Evolutionary conservation across 805 yeast species (phyloP), one percentile per base, ranked within the genome.

Genomic region (Hermanozyma aechmeae): DNA sequence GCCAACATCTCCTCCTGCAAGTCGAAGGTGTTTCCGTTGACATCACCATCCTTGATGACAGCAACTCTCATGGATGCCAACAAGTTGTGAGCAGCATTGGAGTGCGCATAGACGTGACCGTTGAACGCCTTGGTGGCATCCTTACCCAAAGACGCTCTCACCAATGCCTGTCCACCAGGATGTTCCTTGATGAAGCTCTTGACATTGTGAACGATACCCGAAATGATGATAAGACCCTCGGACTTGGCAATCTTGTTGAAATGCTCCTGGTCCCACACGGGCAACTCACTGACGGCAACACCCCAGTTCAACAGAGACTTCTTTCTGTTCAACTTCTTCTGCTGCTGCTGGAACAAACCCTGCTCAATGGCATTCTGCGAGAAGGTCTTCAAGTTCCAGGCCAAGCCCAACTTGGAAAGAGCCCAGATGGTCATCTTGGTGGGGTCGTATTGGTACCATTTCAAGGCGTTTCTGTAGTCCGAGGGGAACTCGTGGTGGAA

Each of bases 401-500:
- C 76, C 37, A 81, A 55, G 21, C 92, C 92, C 16, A 79, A 33
- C 52, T 76, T 68, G 11, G 82, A 78, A 31, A 70, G 56, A 5
- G 54, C 16, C 55, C 65, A 80, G 43, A 81, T 79, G 30, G 68
- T 44, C 27, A 72, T 46, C 58, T 81, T 81, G 28, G 92, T 80
- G 42, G 93, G 93, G 53, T 82, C 93, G 50, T 75, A 81, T 66
- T 81, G 89, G 65, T 76, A 81, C 92, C 92, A 81, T 51, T 74
- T 78, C 50, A 81, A 68, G 13, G 92, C 92, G 51, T 81, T 81
- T 71, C 93, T 74, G 70, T 81, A 82, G 60, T 82, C 93, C 13
- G 83, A 71, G 46, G 93, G 92, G 70, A 81, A 82, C 64, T 81
- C 93, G 54, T 82, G 93, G 56, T 82, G 93, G 75, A 81, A 82